phyloP scores from a whole-genome alignment of 2,329 filamentous ascomycete species.

The Orbilia ellipsospora region DNA sequence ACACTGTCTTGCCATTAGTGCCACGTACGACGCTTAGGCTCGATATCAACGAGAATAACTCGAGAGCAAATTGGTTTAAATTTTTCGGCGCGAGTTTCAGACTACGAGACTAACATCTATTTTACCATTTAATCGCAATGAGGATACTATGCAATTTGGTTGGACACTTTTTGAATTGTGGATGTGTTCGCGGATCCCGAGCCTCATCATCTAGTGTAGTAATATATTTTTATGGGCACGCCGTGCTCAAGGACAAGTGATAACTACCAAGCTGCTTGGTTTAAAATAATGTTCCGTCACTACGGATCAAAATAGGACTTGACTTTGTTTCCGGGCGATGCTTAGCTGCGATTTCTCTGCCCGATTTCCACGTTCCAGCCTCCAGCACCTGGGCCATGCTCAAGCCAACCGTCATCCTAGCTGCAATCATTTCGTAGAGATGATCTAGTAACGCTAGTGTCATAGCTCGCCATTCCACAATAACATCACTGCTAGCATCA shows the following conservation, averaged over 20 bases:
- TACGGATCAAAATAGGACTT: constrained; percentile 62
- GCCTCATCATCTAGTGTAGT: too few relatives aligned
- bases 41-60: too few relatives aligned
- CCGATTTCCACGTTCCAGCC: constrained; percentile 96
- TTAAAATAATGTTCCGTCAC: constrained; percentile 63
- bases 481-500: constrained; percentile 77
- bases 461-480: constrained; percentile 81
- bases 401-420: constrained; percentile 74
- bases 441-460: constrained; percentile 80
- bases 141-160: too few relatives aligned
- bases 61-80: too few relatives aligned
- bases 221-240: too few relatives aligned
- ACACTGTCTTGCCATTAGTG: too few relatives aligned
- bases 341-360: constrained; percentile 58
- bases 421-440: constrained; percentile 75
- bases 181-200: too few relatives aligned
- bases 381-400: constrained; percentile 89
- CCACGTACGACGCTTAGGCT: too few relatives aligned
- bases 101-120: too few relatives aligned
- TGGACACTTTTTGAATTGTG: too few relatives aligned
- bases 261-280: neutral
- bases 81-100: too few relatives aligned
- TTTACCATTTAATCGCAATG: too few relatives aligned
- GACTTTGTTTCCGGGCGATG: constrained; percentile 49
- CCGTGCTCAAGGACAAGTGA: neutral